Base-by-base conservation (phyloP, 2,329 filamentous ascomycete genomes). In the Epichloe baconii region DNA sequence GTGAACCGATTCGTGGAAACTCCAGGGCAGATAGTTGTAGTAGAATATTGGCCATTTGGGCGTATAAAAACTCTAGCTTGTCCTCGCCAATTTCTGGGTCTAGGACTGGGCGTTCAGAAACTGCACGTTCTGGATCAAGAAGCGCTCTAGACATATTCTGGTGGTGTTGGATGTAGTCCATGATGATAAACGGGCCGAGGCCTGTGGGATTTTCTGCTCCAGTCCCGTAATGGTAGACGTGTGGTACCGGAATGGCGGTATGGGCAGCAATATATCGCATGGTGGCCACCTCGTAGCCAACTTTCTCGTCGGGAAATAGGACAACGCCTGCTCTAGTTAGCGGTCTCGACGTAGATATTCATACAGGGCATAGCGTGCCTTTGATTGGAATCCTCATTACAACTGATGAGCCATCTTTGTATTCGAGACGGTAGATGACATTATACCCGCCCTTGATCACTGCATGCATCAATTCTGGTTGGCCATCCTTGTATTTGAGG, bases 131-230 rank as follows among this genome's bases (percentile, higher is more conserved):
- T 31, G 63, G 63, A 37, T 60, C 60, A 34, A 59, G 59, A 12
- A 70, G 59, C 37, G 52, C 58, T 12, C 56, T 45, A 15, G 59
- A 63, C 57, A 68, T 59, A 12, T 51, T 63, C 47, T 36, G 47
- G 5, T 63, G 31, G 45, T 65, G 59, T 3, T 65, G 56, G 42
- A 66, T 58, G 41, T 67, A 66, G 2, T 69, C 61, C 61, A 69
- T 68, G 31, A 70, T 66, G 23, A 68, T 66, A 42, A 68, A 68
- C 0, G 66, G 65, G 0, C 67, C 66, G 10, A 68, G 51, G 0
- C 63, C 62, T 14, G 55, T 57, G 0, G 66, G 63, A 10, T 67
- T 67, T 6, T 67, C 62, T 2, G 53, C 57, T 3, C 58, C 60
- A 5, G 54, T 61, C 2, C 62, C 64, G 47, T 57, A 62, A 50